These are phyloP conservation scores for Ilex asprella DNA, from an alignment of 257 asterid species.

Conservation along the genomic window DNA sequence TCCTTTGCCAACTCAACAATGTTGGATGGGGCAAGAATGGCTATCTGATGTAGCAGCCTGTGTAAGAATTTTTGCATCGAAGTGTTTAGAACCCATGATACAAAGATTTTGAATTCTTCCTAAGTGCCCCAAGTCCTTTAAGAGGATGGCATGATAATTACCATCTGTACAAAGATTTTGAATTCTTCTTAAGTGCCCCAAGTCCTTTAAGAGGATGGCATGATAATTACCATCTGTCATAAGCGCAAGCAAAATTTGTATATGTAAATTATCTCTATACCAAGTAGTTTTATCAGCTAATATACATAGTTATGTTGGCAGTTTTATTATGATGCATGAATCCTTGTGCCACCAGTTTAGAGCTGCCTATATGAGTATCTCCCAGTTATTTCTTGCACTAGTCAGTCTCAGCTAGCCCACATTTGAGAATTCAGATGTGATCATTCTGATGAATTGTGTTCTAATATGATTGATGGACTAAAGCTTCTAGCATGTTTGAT, in stretches of 20 bases:
- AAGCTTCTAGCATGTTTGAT: too few relatives aligned
- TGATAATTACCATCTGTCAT: slow-evolving; percentile 2
- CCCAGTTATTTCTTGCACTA: too few relatives aligned
- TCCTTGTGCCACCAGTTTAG: too few relatives aligned
- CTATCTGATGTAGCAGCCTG: neutral
- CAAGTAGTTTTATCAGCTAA: neutral
- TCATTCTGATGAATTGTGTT: too few relatives aligned
- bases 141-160: slow-evolving; percentile 4
- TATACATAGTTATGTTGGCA: too few relatives aligned
- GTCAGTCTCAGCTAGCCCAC: too few relatives aligned
- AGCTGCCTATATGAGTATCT: too few relatives aligned
- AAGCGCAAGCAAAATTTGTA: slow-evolving; percentile 17
- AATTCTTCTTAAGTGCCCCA: neutral
- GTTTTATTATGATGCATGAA: too few relatives aligned
- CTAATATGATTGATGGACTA: too few relatives aligned
- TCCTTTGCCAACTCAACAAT: slow-evolving; percentile 18
- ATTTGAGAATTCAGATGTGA: too few relatives aligned
- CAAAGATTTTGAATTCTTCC: neutral
- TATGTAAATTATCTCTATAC: slow-evolving; percentile 17
- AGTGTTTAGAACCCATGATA: neutral
- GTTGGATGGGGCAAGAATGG: slow-evolving; percentile 27
- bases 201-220: slow-evolving; percentile 2
- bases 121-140: neutral
- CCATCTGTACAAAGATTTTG: neutral
- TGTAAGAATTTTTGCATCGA: neutral